Evolutionary conservation across 306 rosid species (phyloP), one percentile per base, ranked within the genome.

Genomic region (Inga oerstediana): DNA sequence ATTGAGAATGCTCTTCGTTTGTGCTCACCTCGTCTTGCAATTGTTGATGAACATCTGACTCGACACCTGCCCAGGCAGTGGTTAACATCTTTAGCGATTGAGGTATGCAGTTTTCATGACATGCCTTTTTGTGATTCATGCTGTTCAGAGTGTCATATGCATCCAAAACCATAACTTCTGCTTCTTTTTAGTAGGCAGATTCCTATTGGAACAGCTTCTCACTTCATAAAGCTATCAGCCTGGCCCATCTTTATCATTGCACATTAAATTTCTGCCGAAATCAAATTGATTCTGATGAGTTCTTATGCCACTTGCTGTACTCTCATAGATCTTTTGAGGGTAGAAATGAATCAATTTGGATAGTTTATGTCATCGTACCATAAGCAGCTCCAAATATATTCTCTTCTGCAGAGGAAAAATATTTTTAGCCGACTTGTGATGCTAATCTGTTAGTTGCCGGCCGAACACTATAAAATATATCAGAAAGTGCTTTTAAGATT

Each of bases 11-110:
- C 92, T 80, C 97, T 96, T 85, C 94, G 92, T 64, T 85, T 93
- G 91, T 96, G 91, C 88, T 91, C 97, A 14, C 99, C 99, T 72
- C 92, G 84, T 32, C 98, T 96, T 79, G 99, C 97, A 81, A 78
- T 96, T 88, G 99, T 96, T 76, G 99, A 96, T 81, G 98, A 96
- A 89, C 92, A 92, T 90, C 92, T 96, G 74, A 94, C 97, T 67
- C 94, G 92, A 35, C 89, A 93, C 80, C 93, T 96, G 45, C 98
- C 99, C 20, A 85, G 86, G 88, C 87, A 86, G 69, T 96, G 99
- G 99, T 78, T 94, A 85, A 94, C 94, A 74, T 90, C 98, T 79
- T 87, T 90, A 81, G 90, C 85, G 30, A 81, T 92, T 78, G 87
- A 91, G 97, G 99, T 94, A 88, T 81, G 81, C 74, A 78, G 37